A percentile compares a stretch with the other conserved stretches of the same genome.
These are phyloP conservation scores for Penicillium sp. DNA, from an alignment of 2,329 filamentous ascomycete genomes.

Conservation along the genomic window DNA sequence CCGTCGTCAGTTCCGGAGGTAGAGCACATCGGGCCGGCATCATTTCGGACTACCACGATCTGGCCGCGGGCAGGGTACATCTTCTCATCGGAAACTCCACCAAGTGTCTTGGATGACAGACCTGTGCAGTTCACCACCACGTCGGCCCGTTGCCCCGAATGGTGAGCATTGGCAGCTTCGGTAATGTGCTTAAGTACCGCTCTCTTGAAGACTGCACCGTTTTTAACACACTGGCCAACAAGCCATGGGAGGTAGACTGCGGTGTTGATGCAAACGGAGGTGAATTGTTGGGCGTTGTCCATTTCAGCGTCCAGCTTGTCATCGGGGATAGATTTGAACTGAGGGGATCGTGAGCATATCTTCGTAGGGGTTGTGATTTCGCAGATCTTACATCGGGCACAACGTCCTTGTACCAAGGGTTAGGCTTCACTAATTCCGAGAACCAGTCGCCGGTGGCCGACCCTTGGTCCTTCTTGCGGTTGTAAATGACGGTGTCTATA, in stretches of 20 bases:
- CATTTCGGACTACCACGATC: conserved; percentile 78
- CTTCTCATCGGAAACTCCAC: conserved; percentile 73
- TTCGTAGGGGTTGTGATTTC: not conserved
- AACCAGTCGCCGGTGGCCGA: conserved; percentile 59
- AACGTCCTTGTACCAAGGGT: conserved; percentile 72
- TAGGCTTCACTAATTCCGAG: conserved; percentile 62
- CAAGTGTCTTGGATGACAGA: conserved; percentile 69
- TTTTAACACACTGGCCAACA: conserved; percentile 71
- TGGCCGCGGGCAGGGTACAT: conserved; percentile 80
- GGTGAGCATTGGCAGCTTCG: conserved; percentile 64
- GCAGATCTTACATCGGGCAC: conserved; percentile 61
- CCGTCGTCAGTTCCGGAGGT: conserved; percentile 73
- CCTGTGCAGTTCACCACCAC: conserved; percentile 85
- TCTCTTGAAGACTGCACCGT: conserved; percentile 67
- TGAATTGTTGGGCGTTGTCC: conserved; percentile 73
- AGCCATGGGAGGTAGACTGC: conserved; percentile 86
- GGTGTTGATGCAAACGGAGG: conserved; percentile 87
- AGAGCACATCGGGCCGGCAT: conserved; percentile 66
- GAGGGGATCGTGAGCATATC: not conserved
- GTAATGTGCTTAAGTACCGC: conserved; percentile 66
- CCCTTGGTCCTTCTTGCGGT: conserved; percentile 62
- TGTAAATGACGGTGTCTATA: conserved; percentile 54
- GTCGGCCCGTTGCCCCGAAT: conserved; percentile 57
- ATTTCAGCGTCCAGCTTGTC: conserved; percentile 61
- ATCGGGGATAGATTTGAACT: conserved; percentile 62